Evolutionary conservation across 2,329 filamentous ascomycete genomes (phyloP), one percentile per base, ranked within the genome.

Genomic region (Graphilbum sp.): DNA sequence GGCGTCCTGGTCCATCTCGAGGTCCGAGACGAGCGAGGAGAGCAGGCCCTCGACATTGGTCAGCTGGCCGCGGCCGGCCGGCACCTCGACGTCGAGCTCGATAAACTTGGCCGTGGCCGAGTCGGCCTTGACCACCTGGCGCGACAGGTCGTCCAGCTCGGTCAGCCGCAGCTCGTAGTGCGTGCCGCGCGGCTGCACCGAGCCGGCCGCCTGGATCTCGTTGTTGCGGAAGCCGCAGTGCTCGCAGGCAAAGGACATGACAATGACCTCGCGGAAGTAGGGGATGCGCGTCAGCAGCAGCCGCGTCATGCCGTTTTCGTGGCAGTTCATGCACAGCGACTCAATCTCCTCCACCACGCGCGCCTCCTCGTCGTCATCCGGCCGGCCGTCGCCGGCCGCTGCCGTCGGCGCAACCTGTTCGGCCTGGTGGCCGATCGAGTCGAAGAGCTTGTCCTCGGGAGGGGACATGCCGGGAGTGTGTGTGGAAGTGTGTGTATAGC

Each of bases 181-280:
- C 17, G 75, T 69, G 38, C 90, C 90, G 51, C 83, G 83, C 50
- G 86, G 79, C 61, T 96, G 90, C 44, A 96, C 88, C 49, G 86
- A 75, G 44, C 86, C 86, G 21, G 90, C 90, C 9, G 87, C 77
- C 55, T 95, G 88, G 49, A 98, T 81, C 51, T 95, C 88, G 57
- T 87, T 87, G 64, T 96, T 94, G 47, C 80, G 75, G 60, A 88
- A 79, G 54, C 76, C 66, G 63, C 90, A 98, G 59, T 95, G 75
- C 6, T 84, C 76, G 66, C 90, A 98, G 47, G 74, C 72, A 59
- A 98, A 98, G 45, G 88, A 96, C 78, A 95, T 94, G 58, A 98
- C 74, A 51, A 98, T 85, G 45, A 98, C 78, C 58, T 98, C 88
- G 62, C 86, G 85, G 67, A 98, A 98, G 68, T 85, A 96, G 15